These are phyloP conservation scores for Suhomyces canberraensis DNA, from an alignment of 805 yeast species.

Conservation along the genomic window DNA sequence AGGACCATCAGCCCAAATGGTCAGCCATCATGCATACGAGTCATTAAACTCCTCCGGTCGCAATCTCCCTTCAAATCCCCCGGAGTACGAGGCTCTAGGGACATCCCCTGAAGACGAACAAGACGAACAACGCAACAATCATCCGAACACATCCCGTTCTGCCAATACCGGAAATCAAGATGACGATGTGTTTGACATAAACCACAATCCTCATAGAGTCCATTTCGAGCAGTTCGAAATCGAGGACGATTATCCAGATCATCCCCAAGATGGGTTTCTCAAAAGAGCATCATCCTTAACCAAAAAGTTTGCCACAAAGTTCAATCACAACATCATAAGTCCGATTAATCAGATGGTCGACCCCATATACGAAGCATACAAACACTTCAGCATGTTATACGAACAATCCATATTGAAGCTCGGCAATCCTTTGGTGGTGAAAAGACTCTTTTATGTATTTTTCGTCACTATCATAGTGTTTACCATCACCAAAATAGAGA, in stretches of 20 bases:
- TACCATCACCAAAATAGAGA: constrained; percentile 55
- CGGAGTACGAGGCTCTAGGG: constrained; percentile 8
- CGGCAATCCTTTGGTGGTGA: constrained; percentile 86
- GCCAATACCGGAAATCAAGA: not conserved
- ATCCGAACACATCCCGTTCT: too few species aligned
- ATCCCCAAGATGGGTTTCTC: constrained; percentile 22
- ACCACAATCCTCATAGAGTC: constrained; percentile 2
- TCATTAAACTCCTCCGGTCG: not conserved
- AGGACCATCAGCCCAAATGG: too few species aligned
- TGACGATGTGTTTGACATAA: not conserved
- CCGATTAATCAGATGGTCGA: constrained; percentile 47
- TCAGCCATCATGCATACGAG: not conserved
- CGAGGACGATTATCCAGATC: constrained; percentile 26
- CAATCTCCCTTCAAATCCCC: constrained; percentile 10
- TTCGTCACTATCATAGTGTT: constrained; percentile 59
- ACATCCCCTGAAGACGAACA: not conserved
- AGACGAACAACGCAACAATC: not conserved
- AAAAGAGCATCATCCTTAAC: constrained; percentile 38
- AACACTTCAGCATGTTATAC: constrained; percentile 39
- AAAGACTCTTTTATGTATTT: constrained; percentile 69
- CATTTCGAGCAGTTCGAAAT: constrained; percentile 32
- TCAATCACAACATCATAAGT: constrained; percentile 35
- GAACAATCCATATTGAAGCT: constrained; percentile 59
- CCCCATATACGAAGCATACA: constrained; percentile 50
- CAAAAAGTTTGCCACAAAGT: constrained; percentile 31